These are phyloP conservation scores for Torrubiella hemipterigena DNA, from an alignment of 2,329 filamentous ascomycete species.

Conservation along the genomic window DNA sequence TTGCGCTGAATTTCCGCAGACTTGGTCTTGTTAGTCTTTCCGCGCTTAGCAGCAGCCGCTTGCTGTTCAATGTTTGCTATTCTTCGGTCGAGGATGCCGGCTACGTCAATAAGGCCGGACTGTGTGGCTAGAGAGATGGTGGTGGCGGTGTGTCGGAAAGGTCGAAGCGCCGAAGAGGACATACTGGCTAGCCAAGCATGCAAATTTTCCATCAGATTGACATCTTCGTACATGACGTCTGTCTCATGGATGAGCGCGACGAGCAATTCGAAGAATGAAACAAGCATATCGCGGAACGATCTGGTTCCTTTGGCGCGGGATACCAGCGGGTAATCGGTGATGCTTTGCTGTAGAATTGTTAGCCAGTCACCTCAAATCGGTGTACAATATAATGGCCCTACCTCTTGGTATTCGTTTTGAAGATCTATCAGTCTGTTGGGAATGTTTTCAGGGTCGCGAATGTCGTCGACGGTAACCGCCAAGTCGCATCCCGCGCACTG, in stretches of 20 bases:
- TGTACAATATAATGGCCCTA: slow-evolving; percentile 23
- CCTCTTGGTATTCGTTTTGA: slow-evolving; percentile 77
- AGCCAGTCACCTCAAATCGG: too few relatives aligned
- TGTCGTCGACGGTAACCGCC: slow-evolving; percentile 68
- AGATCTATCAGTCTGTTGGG: slow-evolving; percentile 68
- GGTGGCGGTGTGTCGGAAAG: slow-evolving; percentile 89
- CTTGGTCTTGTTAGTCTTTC: slow-evolving; percentile 69
- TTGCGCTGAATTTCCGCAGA: slow-evolving; percentile 61
- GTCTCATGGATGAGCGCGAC: slow-evolving; percentile 70
- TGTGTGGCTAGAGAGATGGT: slow-evolving; percentile 72
- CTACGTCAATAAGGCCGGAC: slow-evolving; percentile 63
- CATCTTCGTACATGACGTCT: slow-evolving; percentile 68
- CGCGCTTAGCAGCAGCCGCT: slow-evolving; percentile 60
- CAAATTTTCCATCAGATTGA: slow-evolving; percentile 73
- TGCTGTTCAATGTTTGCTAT: slow-evolving; percentile 70
- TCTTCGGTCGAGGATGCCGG: slow-evolving; percentile 56
- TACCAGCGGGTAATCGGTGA: slow-evolving; percentile 85
- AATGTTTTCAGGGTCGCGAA: slow-evolving; percentile 80
- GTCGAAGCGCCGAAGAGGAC: slow-evolving; percentile 76
- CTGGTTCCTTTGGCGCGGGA: slow-evolving; percentile 65
- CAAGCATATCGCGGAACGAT: slow-evolving; percentile 66
- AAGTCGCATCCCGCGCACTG: slow-evolving; percentile 70
- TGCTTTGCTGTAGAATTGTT: slow-evolving; percentile 42
- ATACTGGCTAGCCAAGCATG: slow-evolving; percentile 82
- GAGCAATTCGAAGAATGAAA: slow-evolving; percentile 67